Percentiles rank a stretch among this genome's conserved stretches.
Evolutionary conservation across 176 grass and related monocot species (phyloP).

Genomic region (Elymus sibiricus): DNA sequence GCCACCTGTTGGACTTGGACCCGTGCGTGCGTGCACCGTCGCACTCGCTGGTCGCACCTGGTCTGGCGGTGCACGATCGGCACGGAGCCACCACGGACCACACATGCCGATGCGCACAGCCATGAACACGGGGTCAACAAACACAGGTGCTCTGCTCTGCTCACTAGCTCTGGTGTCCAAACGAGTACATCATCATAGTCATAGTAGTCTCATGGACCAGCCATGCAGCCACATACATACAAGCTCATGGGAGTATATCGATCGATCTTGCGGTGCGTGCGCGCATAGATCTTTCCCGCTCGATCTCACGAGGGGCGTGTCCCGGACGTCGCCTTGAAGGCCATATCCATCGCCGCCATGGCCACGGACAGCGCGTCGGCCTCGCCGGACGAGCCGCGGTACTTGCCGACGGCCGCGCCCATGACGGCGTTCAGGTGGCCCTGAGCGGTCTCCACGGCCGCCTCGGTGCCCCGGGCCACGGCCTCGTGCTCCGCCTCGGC

Average conservation of each 20-base stretch:
- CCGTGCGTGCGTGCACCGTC: neutral
- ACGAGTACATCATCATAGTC: too few species aligned
- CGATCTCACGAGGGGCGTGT: neutral
- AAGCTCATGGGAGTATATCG: too few species aligned
- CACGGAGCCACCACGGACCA: too few species aligned
- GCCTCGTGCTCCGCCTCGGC: conserved; percentile 24
- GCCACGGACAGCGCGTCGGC: conserved; percentile 31
- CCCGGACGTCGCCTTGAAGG: conserved; percentile 11
- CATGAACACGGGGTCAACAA: neutral
- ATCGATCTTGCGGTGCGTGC: neutral
- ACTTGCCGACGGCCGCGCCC: conserved; percentile 24
- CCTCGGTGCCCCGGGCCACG: conserved; percentile 16
- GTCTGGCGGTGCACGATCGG: too few species aligned
- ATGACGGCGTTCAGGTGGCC: conserved; percentile 31
- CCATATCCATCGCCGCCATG: conserved; percentile 26
- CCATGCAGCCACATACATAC: neutral
- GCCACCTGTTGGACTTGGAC: too few species aligned
- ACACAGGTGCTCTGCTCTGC: too few species aligned
- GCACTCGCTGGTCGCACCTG: neutral
- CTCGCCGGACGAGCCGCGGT: conserved; percentile 5
- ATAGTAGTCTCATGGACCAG: too few species aligned
- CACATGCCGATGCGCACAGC: neutral
- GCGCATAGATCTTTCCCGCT: neutral
- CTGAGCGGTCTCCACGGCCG: neutral
- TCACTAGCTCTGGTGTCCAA: too few species aligned